Evolutionary conservation across 352 stramenopile genomes (phyloP).

Genomic region (Phytopythium vexans): DNA sequence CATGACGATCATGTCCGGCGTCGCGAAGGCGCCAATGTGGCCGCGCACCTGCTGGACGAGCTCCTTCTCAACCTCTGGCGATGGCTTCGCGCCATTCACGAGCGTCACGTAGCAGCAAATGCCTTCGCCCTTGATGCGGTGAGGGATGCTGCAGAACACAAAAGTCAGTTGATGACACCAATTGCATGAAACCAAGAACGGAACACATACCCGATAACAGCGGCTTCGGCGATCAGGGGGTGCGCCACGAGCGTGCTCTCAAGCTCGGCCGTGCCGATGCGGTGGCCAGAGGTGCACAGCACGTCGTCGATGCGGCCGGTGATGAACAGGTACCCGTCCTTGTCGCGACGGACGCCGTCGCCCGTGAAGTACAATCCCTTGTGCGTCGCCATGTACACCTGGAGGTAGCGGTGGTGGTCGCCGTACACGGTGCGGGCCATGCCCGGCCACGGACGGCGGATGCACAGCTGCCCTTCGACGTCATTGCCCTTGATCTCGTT

Average conservation of each 20-base stretch:
- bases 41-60: slow-evolving; percentile 85
- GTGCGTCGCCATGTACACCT: slow-evolving; percentile 96
- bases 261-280: slow-evolving; percentile 86
- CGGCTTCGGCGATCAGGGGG: slow-evolving; percentile 91
- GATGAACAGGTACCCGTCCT: slow-evolving; percentile 98
- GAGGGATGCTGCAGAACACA: slow-evolving; percentile 57
- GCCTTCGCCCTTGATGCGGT: slow-evolving; percentile 96
- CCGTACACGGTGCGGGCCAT: slow-evolving; percentile 94
- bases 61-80: slow-evolving; percentile 54
- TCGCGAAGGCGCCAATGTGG: slow-evolving; percentile 96
- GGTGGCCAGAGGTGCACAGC: slow-evolving; percentile 91
- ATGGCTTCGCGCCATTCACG: slow-evolving; percentile 73
- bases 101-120: slow-evolving; percentile 96
- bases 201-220: slow-evolving; percentile 83
- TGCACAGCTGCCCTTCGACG: slow-evolving; percentile 93
- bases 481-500: slow-evolving; percentile 82
- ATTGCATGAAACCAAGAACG: not conserved
- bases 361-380: slow-evolving; percentile 97
- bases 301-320: slow-evolving; percentile 98
- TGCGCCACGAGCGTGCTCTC: slow-evolving; percentile 92
- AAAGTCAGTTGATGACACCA: slow-evolving; percentile 4
- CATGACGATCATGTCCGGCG: slow-evolving; percentile 95
- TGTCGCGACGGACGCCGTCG: slow-evolving; percentile 83
- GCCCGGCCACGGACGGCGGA: slow-evolving; percentile 94
- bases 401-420: slow-evolving; percentile 95